A percentile compares a stretch with the other conserved stretches of the same genome.
These are phyloP conservation scores for Penstemon newberryi DNA, from an alignment of 257 asterid genomes.

Conservation along the genomic window DNA sequence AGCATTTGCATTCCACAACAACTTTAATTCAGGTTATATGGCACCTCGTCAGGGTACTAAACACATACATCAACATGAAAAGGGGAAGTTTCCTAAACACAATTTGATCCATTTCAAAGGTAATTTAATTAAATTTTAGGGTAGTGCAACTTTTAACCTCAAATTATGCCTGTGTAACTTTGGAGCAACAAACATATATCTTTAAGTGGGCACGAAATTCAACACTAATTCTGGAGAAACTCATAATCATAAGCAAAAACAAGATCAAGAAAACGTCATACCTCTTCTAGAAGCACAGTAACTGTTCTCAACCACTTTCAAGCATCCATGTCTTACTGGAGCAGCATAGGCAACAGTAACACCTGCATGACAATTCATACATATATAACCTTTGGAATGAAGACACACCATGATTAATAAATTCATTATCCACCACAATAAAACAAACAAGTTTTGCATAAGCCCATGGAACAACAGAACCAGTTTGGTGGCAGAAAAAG, in stretches of 20 bases:
- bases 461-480: slow-evolving; percentile 21
- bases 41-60: neutral
- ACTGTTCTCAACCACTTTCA: slow-evolving; percentile 89
- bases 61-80: neutral
- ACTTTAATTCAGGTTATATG: slow-evolving; percentile 1
- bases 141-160: neutral
- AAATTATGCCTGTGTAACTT: neutral
- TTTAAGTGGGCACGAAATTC: neutral
- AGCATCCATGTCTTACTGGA: slow-evolving; percentile 81
- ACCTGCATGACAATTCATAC: slow-evolving; percentile 50
- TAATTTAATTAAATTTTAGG: neutral
- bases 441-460: neutral
- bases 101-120: neutral
- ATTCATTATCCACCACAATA: slow-evolving; percentile 10
- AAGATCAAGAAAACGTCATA: slow-evolving; percentile 31
- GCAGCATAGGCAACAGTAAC: slow-evolving; percentile 69
- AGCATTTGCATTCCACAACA: slow-evolving; percentile 17
- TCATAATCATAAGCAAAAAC: slow-evolving; percentile 12
- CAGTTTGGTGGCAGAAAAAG: slow-evolving; percentile 8
- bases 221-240: slow-evolving; percentile 22
- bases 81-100: neutral
- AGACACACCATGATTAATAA: neutral
- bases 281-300: slow-evolving; percentile 94
- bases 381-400: neutral
- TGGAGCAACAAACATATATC: slow-evolving; percentile 16